phyloP scores from a whole-genome alignment of 2,329 filamentous ascomycete genomes.

The Penicillium sp. region DNA sequence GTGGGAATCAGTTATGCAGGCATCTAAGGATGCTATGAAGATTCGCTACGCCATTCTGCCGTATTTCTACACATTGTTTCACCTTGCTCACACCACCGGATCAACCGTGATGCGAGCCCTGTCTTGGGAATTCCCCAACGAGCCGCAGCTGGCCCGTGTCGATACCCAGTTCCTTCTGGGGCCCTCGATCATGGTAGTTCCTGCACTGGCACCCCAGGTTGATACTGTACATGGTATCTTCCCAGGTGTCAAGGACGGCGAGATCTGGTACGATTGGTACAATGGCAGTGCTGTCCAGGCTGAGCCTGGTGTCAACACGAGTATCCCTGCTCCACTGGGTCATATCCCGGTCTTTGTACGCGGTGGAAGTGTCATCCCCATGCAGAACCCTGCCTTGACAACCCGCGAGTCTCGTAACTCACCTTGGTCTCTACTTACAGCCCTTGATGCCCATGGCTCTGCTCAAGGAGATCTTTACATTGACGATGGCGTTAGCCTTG shows the following conservation, averaged over 20 bases:
- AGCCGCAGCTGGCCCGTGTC: conserved; percentile 67
- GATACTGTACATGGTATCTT: conserved; percentile 70
- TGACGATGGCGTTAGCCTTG: conserved; percentile 73
- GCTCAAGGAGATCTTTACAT: conserved; percentile 70
- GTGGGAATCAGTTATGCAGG: conserved; percentile 69
- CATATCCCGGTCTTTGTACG: conserved; percentile 75
- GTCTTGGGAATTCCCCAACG: conserved; percentile 74
- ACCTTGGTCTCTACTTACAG: conserved; percentile 69
- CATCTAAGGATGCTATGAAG: conserved; percentile 68
- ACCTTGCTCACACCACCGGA: conserved; percentile 67
- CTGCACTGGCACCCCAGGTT: conserved; percentile 65
- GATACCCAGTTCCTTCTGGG: conserved; percentile 76
- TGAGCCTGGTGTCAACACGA: conserved; percentile 60
- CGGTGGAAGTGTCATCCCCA: conserved; percentile 69
- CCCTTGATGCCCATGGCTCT: conserved; percentile 58
- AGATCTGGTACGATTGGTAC: conserved; percentile 81
- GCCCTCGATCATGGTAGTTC: conserved; percentile 66
- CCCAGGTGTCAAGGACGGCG: conserved; percentile 64
- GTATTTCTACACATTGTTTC: conserved; percentile 77
- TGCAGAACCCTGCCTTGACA: conserved; percentile 70
- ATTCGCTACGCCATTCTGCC: conserved; percentile 73
- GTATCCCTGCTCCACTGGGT: conserved; percentile 64
- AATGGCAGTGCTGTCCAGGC: conserved; percentile 62
- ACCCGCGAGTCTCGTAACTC: conserved; percentile 66
- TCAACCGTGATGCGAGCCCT: conserved; percentile 74